Evolutionary conservation across 1,139 yeast genomes (phyloP).

Genomic region (Kurtzmaniella quercitrusa): DNA sequence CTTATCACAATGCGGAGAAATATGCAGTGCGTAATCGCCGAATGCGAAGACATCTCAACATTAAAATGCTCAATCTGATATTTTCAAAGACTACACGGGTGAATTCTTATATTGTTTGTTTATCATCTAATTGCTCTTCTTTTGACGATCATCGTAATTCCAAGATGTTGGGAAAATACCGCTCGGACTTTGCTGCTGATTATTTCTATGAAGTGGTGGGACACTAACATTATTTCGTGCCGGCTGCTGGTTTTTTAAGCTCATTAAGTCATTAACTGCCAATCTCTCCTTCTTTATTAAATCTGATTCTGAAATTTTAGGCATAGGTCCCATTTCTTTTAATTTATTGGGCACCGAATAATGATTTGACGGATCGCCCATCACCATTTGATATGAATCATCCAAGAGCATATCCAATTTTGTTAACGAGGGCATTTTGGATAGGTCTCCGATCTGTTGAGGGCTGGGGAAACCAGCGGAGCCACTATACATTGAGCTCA

Average conservation of each 20-base stretch:
- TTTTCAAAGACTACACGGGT: too few species aligned
- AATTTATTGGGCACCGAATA: slow-evolving; percentile 1
- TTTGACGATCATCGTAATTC: slow-evolving; percentile 5
- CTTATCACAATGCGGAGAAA: not conserved
- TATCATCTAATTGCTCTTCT: not conserved
- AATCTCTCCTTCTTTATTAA: slow-evolving; percentile 32
- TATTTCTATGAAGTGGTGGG: not conserved
- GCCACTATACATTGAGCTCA: not conserved
- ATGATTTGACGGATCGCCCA: slow-evolving; percentile 5
- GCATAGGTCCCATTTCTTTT: slow-evolving; percentile 4
- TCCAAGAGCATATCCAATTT: slow-evolving; percentile 29
- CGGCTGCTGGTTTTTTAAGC: slow-evolving; percentile 9
- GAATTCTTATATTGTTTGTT: too few species aligned
- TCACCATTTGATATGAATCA: slow-evolving; percentile 20
- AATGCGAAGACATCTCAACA: too few species aligned
- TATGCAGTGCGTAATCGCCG: not conserved
- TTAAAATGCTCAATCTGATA: too few species aligned
- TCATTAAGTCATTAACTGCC: slow-evolving; percentile 36
- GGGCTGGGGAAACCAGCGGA: slow-evolving; percentile 1
- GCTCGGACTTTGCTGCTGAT: not conserved
- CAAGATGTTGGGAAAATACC: not conserved
- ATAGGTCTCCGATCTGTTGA: slow-evolving; percentile 7
- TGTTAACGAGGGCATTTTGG: slow-evolving; percentile 25
- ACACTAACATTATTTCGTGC: not conserved
- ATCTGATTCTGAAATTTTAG: slow-evolving; percentile 15